Percentiles rank a stretch among this genome's conserved stretches.
Evolutionary conservation across 306 rosid species (phyloP).

Genomic region (Fragaria nilgerrensis): DNA sequence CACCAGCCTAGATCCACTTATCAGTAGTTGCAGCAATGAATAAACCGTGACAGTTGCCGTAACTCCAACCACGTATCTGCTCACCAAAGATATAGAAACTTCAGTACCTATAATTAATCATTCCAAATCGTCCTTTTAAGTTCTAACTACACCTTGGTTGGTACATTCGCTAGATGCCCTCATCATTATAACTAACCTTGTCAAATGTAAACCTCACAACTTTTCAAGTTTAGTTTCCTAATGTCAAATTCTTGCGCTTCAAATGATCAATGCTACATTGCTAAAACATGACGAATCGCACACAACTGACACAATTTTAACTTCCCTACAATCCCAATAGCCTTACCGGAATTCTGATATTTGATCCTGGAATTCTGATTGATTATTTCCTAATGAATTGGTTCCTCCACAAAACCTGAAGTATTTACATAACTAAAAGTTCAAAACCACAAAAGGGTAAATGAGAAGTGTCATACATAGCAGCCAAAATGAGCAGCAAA

Average conservation of each 20-base stretch:
- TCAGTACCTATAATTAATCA: neutral
- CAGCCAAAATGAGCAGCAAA: neutral
- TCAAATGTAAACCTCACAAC: neutral
- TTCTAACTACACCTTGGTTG: neutral
- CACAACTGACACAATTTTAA: neutral
- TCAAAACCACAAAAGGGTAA: too few relatives aligned
- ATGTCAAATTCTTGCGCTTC: neutral
- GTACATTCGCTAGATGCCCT: neutral
- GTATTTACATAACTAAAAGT: too few relatives aligned
- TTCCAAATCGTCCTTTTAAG: slow-evolving; percentile 7
- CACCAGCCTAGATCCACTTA: slow-evolving; percentile 55
- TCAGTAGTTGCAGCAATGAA: slow-evolving; percentile 68
- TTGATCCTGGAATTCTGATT: neutral
- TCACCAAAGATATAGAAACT: slow-evolving; percentile 19
- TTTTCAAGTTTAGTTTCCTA: neutral
- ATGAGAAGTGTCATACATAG: too few relatives aligned
- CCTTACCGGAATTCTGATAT: neutral
- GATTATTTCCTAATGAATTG: neutral
- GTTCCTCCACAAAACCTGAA: neutral
- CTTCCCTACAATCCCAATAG: neutral
- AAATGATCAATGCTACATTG: neutral
- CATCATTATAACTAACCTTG: neutral
- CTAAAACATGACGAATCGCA: neutral
- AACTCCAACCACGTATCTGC: slow-evolving; percentile 78
- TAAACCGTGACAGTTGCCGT: slow-evolving; percentile 68